Evolutionary conservation across 208 protist species (phyloP), one percentile per base, ranked within the genome.

Genomic region (Leishmania aethiopica): DNA sequence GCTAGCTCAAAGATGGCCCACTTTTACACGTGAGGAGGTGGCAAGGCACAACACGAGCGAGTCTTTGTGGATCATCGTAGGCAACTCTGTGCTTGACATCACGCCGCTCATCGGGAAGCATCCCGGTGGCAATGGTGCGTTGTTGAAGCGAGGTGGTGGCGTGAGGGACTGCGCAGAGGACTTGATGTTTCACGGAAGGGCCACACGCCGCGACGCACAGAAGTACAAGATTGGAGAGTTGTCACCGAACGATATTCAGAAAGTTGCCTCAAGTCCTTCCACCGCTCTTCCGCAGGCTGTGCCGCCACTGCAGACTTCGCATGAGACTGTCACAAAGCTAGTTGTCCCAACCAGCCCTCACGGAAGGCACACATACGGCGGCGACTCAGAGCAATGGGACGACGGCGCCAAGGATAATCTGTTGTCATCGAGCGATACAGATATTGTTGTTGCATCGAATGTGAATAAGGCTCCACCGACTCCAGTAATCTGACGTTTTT

Each of bases 61-160:
- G 17, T 94, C 91, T 7, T 77, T 93, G 35, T 97, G 92, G 91
- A 94, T 96, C 72, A 78, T 96, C 64, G 82, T 87, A 2, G 91
- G 84, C 37, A 85, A 89, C 60, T 93, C 89, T 11, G 88, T 97
- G n/a, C 94, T 92, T 79, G 92, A 97, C 84, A 83, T 96, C 40
- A 96, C 94, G 15, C 64, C 88, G 19, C 79, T 95, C 53, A 62
- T 96, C 13, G 86, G 84, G 28, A 72, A 83, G 0, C 94, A 97
- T 77, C 92, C 92, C 0, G 94, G 94, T 17, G 94, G 94, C 0
- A 77, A 86, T 40, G 75, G 77, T n/a, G 90, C 92, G 49, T 80
- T 97, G 37, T 81, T 96, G 42, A 90, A 84, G 51, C 92, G 92
- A 37, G 90, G 90, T 82, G 94, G 91, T 62, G 93, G 93, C 3